Evolutionary conservation across 78 protist species (phyloP).

Genomic region (Dictyostelium purpureum): DNA sequence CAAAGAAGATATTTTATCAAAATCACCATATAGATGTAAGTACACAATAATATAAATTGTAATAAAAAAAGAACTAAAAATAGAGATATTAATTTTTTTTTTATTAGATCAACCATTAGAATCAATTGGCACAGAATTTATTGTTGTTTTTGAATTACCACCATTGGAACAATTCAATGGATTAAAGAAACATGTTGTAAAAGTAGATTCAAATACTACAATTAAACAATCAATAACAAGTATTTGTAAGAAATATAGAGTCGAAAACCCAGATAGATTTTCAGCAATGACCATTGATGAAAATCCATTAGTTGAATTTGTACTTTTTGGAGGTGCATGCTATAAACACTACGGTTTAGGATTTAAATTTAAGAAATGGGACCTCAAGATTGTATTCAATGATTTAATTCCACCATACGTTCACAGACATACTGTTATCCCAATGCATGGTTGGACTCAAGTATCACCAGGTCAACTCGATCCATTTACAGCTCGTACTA

Average conservation of each 20-base stretch:
- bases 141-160: conserved; percentile 76
- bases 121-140: conserved; percentile 66
- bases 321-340: conserved; percentile 65
- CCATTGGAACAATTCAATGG: conserved; percentile 76
- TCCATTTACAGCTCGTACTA: conserved; percentile 67
- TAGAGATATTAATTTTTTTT: not conserved
- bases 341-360: conserved; percentile 68
- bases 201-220: conserved; percentile 43
- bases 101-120: conserved; percentile 41
- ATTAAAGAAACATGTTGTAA: conserved; percentile 68
- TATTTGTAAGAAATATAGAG: conserved; percentile 61
- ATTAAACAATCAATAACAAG: conserved; percentile 42
- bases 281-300: conserved; percentile 76
- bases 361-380: conserved; percentile 71
- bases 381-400: conserved; percentile 62
- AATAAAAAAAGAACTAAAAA: not conserved
- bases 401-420: conserved; percentile 68
- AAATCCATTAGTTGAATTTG: conserved; percentile 73
- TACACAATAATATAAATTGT: not conserved
- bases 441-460: conserved; percentile 77
- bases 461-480: conserved; percentile 68
- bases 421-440: conserved; percentile 65
- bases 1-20: conserved; percentile 61
- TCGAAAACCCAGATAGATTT: conserved; percentile 63
- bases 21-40: conserved; percentile 60